These are phyloP conservation scores for Arachis monticola DNA, from an alignment of 331 rosid species.

Conservation along the genomic window DNA sequence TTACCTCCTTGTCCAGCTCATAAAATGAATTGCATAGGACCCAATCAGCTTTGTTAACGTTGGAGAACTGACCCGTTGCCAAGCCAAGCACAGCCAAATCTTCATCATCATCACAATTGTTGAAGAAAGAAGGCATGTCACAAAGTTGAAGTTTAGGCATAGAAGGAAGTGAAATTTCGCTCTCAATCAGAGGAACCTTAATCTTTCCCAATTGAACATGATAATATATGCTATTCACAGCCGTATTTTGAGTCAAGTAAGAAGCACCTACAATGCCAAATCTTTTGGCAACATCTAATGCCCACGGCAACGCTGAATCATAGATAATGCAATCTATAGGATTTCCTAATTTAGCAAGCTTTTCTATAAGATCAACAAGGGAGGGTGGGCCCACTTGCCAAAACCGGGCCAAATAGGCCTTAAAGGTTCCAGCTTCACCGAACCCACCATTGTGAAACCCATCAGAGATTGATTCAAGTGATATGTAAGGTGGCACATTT, in stretches of 20 bases:
- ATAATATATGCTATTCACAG: slow-evolving; percentile 45
- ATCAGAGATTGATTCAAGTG: slow-evolving; percentile 51
- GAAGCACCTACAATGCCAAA: slow-evolving; percentile 42
- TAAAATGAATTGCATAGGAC: background rate
- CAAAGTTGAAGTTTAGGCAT: slow-evolving; percentile 32
- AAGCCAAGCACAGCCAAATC: background rate
- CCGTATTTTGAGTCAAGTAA: slow-evolving; percentile 58
- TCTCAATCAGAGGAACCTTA: slow-evolving; percentile 9
- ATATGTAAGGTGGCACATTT: background rate
- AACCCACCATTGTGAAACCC: slow-evolving; percentile 45
- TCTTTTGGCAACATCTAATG: slow-evolving; percentile 50
- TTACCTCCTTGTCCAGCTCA: background rate
- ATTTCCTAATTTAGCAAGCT: slow-evolving; percentile 21
- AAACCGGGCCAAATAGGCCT: slow-evolving; percentile 32
- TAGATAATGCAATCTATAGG: slow-evolving; percentile 53
- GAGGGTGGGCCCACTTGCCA: slow-evolving; percentile 37
- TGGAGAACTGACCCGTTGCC: background rate
- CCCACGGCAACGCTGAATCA: slow-evolving; percentile 42
- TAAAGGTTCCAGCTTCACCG: background rate
- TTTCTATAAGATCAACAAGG: slow-evolving; percentile 41
- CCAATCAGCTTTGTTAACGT: background rate
- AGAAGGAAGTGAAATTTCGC: slow-evolving; percentile 39
- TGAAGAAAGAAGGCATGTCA: slow-evolving; percentile 38
- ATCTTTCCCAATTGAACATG: slow-evolving; percentile 40
- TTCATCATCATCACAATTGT: background rate